Evolutionary conservation across 2,329 filamentous ascomycete species (phyloP), one percentile per base, ranked within the genome.

Genomic region (Ophiostoma montium): DNA sequence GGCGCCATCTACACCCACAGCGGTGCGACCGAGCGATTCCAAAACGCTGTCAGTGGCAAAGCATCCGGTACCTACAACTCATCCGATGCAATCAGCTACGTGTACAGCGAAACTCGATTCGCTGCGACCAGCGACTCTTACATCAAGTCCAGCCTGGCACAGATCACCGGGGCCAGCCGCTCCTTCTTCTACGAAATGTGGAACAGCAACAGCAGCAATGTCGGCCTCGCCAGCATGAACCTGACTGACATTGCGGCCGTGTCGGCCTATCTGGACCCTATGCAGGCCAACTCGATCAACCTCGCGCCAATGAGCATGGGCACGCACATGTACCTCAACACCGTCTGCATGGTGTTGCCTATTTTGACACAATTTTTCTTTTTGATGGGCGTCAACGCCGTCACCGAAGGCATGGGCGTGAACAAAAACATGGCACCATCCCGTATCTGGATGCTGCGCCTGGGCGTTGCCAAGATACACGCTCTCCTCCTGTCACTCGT

Each of bases 101-200:
- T 65, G 15, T 68, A 63, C 57, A 65, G 67, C 44, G 61, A 61
- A 49, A 63, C 62, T 2, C 59, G 62, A 16, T 69, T 66, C 33
- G 58, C 64, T 3, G 57, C 62, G 1, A 52, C 61, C 3, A 53
- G 55, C 3, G 58, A 60, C 44, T 59, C 58, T 1, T 48, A 54
- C 13, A 49, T 66, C n/a, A 43, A 54, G 0, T 27, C 23, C 23
- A 27, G 54, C 53, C 11, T 66, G 55, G 31, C 49, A 66, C 11
- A 16, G 10, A 27, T 30, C 38, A 31, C 35, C 5, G 38, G 23
- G 12, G 32, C 38, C 50, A 52, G 31, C 54, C 54, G 2, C 16
- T 55, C 58, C 32, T 54, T 43, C 4, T 49, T 60, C 43, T 56
- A 60, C 45, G 50, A 52, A 5, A 58, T 48, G 41, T 53, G 60